Conservation (phyloP, 441 rosid genomes). For the Bocquillonia castaneifolia region DNA sequence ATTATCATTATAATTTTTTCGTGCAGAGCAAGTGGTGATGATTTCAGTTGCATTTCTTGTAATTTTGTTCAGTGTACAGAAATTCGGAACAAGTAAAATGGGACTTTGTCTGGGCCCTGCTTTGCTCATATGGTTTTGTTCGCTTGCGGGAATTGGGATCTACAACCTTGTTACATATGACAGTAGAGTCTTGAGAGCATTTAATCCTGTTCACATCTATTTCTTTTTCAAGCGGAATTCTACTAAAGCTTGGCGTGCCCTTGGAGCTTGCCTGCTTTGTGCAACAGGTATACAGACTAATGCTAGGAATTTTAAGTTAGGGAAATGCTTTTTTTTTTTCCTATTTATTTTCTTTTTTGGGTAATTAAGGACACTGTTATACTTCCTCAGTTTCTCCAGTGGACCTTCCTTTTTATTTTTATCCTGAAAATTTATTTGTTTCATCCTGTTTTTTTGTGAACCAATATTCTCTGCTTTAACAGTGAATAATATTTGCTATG, state of each 20-base stretch:
- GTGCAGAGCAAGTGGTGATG: conserved; percentile 88
- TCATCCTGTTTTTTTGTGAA: neutral
- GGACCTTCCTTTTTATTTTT: neutral
- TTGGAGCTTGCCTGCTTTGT: conserved; percentile 95
- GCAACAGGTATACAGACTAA: conserved; percentile 65
- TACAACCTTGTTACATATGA: conserved; percentile 79
- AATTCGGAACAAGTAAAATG: conserved; percentile 96
- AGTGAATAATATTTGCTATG: neutral
- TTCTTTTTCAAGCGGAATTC: conserved; percentile 83
- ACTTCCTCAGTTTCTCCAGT: neutral
- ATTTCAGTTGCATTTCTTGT: conserved; percentile 88
- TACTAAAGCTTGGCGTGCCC: conserved; percentile 79
- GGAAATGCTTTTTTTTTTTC: neutral
- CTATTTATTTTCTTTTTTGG: neutral
- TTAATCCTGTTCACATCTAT: conserved; percentile 87
- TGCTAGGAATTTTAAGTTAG: neutral
- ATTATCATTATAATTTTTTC: conserved; percentile 29
- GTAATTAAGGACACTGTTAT: neutral
- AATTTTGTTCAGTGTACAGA: conserved; percentile 91
- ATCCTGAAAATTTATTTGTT: neutral
- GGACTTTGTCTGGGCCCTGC: conserved; percentile 95
- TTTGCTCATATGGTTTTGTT: conserved; percentile 88
- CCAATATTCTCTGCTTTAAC: neutral
- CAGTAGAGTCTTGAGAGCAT: conserved; percentile 68
- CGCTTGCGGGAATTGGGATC: conserved; percentile 82